Conservation (phyloP, 2,329 filamentous ascomycete species). For the Alternaria viburni region DNA sequence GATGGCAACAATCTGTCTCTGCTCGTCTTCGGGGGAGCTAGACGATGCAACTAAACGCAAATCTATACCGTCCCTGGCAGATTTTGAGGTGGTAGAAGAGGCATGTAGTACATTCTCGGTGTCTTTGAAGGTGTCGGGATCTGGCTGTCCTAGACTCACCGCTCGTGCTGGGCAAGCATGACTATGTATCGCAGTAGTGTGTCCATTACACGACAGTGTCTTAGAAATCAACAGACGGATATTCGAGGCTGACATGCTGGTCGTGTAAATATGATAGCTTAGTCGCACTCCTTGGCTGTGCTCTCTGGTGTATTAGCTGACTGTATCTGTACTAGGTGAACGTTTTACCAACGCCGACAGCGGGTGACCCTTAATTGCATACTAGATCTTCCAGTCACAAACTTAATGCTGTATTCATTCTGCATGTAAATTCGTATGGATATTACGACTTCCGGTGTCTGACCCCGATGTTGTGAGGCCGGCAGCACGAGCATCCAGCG, state of each 20-base stretch:
- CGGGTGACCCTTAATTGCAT: background rate
- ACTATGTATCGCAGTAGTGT: background rate
- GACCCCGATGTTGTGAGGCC: background rate
- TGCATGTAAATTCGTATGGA: background rate
- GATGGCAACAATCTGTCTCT: background rate
- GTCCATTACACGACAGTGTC: background rate
- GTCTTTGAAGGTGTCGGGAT: background rate
- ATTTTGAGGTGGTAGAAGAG: background rate
- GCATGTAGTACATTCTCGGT: background rate
- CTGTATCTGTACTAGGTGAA: background rate
- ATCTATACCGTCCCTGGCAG: background rate
- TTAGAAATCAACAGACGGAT: background rate
- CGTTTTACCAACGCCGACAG: background rate
- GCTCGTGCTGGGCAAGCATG: background rate
- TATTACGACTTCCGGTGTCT: background rate
- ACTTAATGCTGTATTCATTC: background rate
- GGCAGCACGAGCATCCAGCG: background rate
- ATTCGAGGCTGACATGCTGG: background rate
- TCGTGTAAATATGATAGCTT: background rate
- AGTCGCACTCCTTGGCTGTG: background rate
- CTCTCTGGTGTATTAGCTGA: background rate
- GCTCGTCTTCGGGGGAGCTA: background rate
- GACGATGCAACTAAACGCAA: background rate
- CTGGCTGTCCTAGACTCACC: background rate
- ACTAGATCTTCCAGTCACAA: background rate